Conservation (phyloP, 164 flowering plant genomes). For the Kalanchoe fedtschenkoi region DNA sequence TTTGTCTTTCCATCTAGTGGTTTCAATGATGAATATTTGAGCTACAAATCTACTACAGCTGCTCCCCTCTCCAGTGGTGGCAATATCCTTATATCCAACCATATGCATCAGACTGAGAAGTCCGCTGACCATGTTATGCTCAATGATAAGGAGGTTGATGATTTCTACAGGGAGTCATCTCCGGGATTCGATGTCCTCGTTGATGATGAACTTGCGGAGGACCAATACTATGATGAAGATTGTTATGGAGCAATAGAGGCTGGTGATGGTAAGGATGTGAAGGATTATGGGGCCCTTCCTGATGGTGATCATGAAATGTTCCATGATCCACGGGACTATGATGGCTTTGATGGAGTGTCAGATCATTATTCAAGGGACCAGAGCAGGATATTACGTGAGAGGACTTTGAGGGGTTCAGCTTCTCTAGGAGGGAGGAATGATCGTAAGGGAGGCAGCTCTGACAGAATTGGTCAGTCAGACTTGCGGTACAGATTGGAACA, state of each 20-base stretch:
- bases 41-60: background rate
- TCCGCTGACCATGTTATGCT: conserved; percentile 25
- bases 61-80: background rate
- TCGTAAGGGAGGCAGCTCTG: conserved; percentile 34
- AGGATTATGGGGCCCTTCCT: conserved; percentile 11
- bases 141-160: conserved; percentile 29
- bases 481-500: conserved; percentile 52
- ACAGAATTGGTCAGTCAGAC: conserved; percentile 28
- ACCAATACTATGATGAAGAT: conserved; percentile 47
- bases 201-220: conserved; percentile 37
- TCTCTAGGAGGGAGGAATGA: conserved; percentile 35
- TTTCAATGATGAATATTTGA: background rate
- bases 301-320: conserved; percentile 37
- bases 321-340: conserved; percentile 34
- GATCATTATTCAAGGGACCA: conserved; percentile 46
- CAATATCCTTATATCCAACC: conserved; percentile 11
- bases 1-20: background rate
- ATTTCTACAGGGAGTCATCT: conserved; percentile 49
- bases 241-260: conserved; percentile 29
- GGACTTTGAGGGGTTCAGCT: conserved; percentile 12
- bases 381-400: conserved; percentile 8
- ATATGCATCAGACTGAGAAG: conserved; percentile 16
- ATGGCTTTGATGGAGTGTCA: conserved; percentile 32
- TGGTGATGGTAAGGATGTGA: conserved; percentile 23
- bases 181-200: conserved; percentile 81